Conservation (phyloP, 306 rosid species). For the Ammopiptanthus mongolicus region DNA sequence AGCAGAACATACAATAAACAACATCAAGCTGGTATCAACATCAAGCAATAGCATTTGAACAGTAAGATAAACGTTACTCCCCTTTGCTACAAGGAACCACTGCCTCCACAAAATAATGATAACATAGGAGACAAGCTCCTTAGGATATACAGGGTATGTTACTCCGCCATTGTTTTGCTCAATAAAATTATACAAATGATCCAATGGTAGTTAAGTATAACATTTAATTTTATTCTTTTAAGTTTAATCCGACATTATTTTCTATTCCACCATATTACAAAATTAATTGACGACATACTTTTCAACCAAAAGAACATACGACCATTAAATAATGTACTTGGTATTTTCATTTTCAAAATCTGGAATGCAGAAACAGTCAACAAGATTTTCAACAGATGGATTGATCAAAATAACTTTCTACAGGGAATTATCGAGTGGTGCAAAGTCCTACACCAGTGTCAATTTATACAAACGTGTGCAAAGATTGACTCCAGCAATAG, state of each 20-base stretch:
- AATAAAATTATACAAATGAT: neutral
- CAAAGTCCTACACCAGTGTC: neutral
- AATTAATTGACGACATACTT: neutral
- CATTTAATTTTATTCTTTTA: neutral
- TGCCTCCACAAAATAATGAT: neutral
- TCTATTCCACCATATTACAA: neutral
- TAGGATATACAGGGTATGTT: neutral
- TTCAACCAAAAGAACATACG: neutral
- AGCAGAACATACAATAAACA: slow-evolving; percentile 13
- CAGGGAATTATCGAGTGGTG: neutral
- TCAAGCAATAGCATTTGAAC: neutral
- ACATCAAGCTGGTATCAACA: slow-evolving; percentile 14
- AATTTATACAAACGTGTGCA: neutral
- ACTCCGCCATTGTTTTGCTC: neutral
- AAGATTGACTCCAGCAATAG: neutral
- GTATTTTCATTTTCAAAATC: neutral
- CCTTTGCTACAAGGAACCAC: slow-evolving; percentile 2
- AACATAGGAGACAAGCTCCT: neutral
- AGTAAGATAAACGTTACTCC: neutral
- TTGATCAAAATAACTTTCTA: neutral
- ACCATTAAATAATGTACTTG: neutral
- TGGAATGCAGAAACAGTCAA: neutral
- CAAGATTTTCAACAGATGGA: neutral
- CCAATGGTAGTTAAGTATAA: neutral
- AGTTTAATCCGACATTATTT: neutral